Evolutionary conservation across 108 stramenopile species (phyloP), one percentile per base, ranked within the genome.

Genomic region (Schizochytrium sp.): DNA sequence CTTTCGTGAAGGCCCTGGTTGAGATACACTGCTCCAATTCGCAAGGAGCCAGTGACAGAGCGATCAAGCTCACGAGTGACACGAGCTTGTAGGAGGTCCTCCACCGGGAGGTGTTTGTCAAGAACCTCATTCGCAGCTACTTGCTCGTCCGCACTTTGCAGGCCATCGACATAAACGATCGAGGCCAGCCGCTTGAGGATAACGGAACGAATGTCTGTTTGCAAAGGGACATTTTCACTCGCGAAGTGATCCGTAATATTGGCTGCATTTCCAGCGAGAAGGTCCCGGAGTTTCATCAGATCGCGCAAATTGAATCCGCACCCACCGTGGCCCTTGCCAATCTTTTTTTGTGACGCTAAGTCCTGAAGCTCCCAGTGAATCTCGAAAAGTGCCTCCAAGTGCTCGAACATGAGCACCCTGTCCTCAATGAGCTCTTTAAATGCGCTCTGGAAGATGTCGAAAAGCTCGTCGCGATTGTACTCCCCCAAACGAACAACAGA

Each of bases 291-390:
- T 43, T 89, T 89, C 5, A 89, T 5, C 5, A 89, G 89, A 21
- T 89, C 89, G 19, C 89, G 72, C 19, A 89, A 76, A 53, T 89
- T 89, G n/a, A 83, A 83, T 1, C 51, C 51, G 76, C 76, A 83
- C 4, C 76, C 76, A 53, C 12, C 12, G n/a, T 53, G n/a, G 76
- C 76, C 76, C 51, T 83, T 83, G 44, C 76, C 76, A 23, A 83
- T 83, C 28, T 83, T 83, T n/a, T 83, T 83, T 53, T 47, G 23
- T 12, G 44, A 47, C 10, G 51, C 76, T 6, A 83, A n/a, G 51
- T 47, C 51, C 51, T 53, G 48, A 44, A 83, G 44, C 0, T 23
- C n/a, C 12, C n/a, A n/a, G n/a, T 83, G 76, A 47, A 83, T 83
- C 0, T 53, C 16, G 51, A 83, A 83, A 23, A 83, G 44, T 6